Base-by-base conservation (phyloP, 2,329 filamentous ascomycete genomes). In the Decorospora gaudefroyi region DNA sequence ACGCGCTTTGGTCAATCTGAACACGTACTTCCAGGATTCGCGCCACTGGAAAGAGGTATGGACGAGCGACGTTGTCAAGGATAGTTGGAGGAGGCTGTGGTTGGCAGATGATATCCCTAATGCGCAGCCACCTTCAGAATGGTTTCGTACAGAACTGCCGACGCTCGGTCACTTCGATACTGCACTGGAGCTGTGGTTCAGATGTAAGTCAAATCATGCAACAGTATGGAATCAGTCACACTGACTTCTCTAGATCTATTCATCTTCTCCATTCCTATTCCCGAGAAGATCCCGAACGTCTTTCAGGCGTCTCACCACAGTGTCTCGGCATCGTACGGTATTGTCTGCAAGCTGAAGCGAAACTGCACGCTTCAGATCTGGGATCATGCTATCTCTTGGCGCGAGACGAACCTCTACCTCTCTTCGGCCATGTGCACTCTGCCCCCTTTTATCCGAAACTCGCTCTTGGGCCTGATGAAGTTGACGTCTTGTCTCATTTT, bases 221-320 rank as follows among this genome's bases (percentile, higher is more conserved):
- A 2, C 3, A 2, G 6, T n/a, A 3, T 6, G 28, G 8, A 7
- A 23, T 3, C 22, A 19, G 11, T 12, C 23, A 18, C 3, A 41
- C 51, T 63, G n/a, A 64, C 43, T 9, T 47, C 46, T n/a, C 7
- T 26, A 66, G 65, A 71, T 51, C 62, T 77, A 25, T 77, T 82
- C 67, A 79, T 82, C 45, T 82, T 81, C 63, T 80, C 78, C 0
- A 77, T 82, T 15, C 77, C 76, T 1, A 76, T 81, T 4, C 79
- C 79, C 0, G 77, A 80, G 31, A 74, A 77, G 46, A 75, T 79
- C 17, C 81, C 81, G 0, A 74, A 73, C n/a, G 78, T 84, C 3
- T 84, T 83, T 61, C 81, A 84, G 62, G 80, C 80, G 19, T 83
- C 81, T 2, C 81, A 84, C 55, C 81, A 84, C 65, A 80, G 78